A percentile compares a stretch with the other conserved stretches of the same genome.
These are phyloP conservation scores for Scheffersomyces parashehatae DNA, from an alignment of 1,139 yeast species.

Conservation along the genomic window DNA sequence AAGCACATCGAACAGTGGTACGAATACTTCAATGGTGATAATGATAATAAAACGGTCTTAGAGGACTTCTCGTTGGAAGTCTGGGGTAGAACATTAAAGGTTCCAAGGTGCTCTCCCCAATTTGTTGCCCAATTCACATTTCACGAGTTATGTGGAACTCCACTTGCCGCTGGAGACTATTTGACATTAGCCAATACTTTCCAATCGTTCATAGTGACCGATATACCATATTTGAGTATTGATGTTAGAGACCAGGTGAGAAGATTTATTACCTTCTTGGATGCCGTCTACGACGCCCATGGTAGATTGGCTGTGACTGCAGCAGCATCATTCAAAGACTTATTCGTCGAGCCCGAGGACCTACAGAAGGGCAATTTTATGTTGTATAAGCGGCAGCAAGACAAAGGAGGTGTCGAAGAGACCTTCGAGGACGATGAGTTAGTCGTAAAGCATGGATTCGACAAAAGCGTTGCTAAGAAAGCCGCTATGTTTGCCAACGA, in stretches of 20 bases:
- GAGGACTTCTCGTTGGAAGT: constrained; percentile 51
- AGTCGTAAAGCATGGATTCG: constrained; percentile 72
- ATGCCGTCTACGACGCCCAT: constrained; percentile 91
- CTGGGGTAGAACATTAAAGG: constrained; percentile 84
- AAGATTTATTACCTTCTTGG: constrained; percentile 88
- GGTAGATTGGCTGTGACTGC: constrained; percentile 87
- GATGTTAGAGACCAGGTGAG: constrained; percentile 81
- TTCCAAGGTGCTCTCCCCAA: constrained; percentile 77
- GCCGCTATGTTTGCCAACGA: constrained; percentile 82
- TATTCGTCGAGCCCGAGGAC: constrained; percentile 84
- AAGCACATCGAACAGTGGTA: constrained; percentile 81
- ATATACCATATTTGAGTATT: constrained; percentile 81
- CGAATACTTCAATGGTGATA: constrained; percentile 64
- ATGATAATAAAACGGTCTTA: constrained; percentile 27
- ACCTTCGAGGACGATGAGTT: constrained; percentile 58
- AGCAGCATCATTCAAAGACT: constrained; percentile 78
- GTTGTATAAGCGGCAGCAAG: constrained; percentile 37
- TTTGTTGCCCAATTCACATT: constrained; percentile 89
- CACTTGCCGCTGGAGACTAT: constrained; percentile 95
- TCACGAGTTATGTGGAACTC: constrained; percentile 79
- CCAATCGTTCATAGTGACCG: constrained; percentile 80
- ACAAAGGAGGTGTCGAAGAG: constrained; percentile 37
- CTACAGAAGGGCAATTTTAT: constrained; percentile 56
- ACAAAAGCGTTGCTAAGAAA: constrained; percentile 70
- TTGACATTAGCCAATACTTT: constrained; percentile 77